phyloP scores from a whole-genome alignment of 805 yeast genomes.

The Nakazawaea ishiwadae region DNA sequence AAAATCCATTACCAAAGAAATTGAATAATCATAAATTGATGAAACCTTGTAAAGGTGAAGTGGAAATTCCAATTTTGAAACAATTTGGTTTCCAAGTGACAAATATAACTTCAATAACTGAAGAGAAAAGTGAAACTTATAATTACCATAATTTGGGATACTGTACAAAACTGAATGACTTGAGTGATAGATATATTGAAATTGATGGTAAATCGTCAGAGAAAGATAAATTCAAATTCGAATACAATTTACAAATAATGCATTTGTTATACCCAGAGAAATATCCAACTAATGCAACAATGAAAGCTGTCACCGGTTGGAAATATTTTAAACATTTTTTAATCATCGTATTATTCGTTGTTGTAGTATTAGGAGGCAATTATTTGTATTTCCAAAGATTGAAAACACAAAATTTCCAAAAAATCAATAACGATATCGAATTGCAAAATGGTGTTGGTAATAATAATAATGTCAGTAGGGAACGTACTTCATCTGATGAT shows the following conservation, averaged over 20 bases:
- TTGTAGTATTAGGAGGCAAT: not conserved
- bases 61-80: conserved; percentile 1
- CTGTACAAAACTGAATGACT: conserved; percentile 6
- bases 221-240: conserved; percentile 8
- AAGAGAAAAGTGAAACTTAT: not conserved
- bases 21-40: conserved; percentile 10
- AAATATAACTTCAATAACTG: conserved; percentile 2
- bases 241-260: conserved; percentile 7
- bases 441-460: conserved; percentile 7
- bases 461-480: not conserved
- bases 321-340: conserved; percentile 2
- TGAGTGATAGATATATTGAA: conserved; percentile 7
- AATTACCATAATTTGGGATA: conserved; percentile 10
- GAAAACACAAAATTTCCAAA: not conserved
- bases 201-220: conserved; percentile 8
- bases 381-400: conserved; percentile 1
- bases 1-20: conserved; percentile 3
- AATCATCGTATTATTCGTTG: not conserved
- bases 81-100: conserved; percentile 4
- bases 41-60: conserved; percentile 12
- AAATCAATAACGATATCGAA: conserved; percentile 5
- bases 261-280: conserved; percentile 6
- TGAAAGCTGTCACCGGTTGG: not conserved
- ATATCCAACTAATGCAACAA: not conserved
- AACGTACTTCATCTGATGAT: conserved; percentile 2